A percentile compares a stretch with the other conserved stretches of the same genome.
Conservation (phyloP, 768 basidiomycete species). For the Boletus reticuloceps region DNA sequence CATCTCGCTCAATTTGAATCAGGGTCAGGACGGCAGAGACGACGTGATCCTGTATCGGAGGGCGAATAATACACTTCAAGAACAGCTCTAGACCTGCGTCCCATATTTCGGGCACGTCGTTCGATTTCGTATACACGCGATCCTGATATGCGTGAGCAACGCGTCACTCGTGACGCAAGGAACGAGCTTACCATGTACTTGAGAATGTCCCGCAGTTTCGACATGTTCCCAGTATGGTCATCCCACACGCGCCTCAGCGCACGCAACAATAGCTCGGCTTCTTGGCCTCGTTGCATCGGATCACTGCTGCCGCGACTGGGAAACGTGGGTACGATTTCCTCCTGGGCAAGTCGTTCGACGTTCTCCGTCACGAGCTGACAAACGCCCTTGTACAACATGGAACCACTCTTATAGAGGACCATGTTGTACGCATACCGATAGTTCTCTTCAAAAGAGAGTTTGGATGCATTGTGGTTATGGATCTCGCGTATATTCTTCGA, state of each 20-base stretch:
- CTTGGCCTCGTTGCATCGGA: conserved; percentile 71
- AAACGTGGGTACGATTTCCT: conserved; percentile 79
- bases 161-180: neutral
- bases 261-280: conserved; percentile 83
- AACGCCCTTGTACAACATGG: conserved; percentile 84
- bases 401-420: conserved; percentile 84
- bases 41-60: conserved; percentile 82
- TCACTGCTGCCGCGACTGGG: conserved; percentile 69
- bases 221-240: conserved; percentile 87
- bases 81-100: conserved; percentile 84
- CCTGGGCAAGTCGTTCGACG: conserved; percentile 72
- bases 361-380: conserved; percentile 77
- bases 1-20: conserved; percentile 89
- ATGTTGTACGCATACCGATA: conserved; percentile 94
- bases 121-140: conserved; percentile 76
- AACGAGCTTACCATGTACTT: conserved; percentile 84
- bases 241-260: conserved; percentile 87
- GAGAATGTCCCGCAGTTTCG: conserved; percentile 82
- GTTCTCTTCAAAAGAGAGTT: conserved; percentile 89
- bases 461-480: conserved; percentile 88
- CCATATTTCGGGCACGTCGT: conserved; percentile 76
- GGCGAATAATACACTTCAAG: conserved; percentile 71
- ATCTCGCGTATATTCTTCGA: conserved; percentile 90
- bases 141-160: conserved; percentile 55
- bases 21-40: conserved; percentile 80